A percentile compares a stretch with the other conserved stretches of the same genome.
phyloP scores from a whole-genome alignment of 2,329 filamentous ascomycete genomes.

The Apiospora marii region DNA sequence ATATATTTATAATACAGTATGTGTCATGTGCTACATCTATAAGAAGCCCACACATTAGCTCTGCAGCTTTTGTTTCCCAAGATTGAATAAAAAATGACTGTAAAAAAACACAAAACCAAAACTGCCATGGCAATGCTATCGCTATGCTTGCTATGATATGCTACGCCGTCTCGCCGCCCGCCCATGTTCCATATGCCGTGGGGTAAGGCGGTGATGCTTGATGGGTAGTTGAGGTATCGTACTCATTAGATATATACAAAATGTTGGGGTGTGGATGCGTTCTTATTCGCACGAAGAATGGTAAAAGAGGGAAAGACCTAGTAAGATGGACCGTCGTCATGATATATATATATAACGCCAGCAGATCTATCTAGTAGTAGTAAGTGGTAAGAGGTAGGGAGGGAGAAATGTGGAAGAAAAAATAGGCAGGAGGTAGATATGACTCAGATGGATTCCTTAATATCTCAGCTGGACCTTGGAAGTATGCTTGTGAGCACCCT shows the following conservation, averaged over 20 bases:
- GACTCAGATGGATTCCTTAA: not conserved
- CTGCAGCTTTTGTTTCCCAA: slow-evolving; percentile 6
- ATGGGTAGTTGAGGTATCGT: slow-evolving; percentile 12
- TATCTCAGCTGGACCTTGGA: slow-evolving; percentile 19
- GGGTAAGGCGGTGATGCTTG: not conserved
- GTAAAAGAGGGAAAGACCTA: slow-evolving; percentile 2
- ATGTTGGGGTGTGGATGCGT: not conserved
- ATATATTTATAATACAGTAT: slow-evolving; percentile 7
- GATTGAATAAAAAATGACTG: slow-evolving; percentile 6
- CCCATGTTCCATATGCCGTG: slow-evolving; percentile 12
- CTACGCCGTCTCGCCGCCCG: slow-evolving; percentile 1
- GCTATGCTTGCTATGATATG: not conserved
- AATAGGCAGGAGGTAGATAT: too few relatives aligned
- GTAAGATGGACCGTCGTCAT: not conserved
- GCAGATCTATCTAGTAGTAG: not conserved
- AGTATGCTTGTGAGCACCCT: not conserved
- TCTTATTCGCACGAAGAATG: not conserved
- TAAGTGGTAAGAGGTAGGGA: not conserved
- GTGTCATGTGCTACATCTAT: not conserved
- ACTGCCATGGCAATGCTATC: slow-evolving; percentile 14
- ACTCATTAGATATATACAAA: slow-evolving; percentile 21
- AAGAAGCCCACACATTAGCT: not conserved
- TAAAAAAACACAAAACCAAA: slow-evolving; percentile 5
- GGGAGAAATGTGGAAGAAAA: not conserved
- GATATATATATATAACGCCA: not conserved